These are phyloP conservation scores for Crucibulum cyathiforme DNA, from an alignment of 1,284 basidiomycete species.

Conservation along the genomic window DNA sequence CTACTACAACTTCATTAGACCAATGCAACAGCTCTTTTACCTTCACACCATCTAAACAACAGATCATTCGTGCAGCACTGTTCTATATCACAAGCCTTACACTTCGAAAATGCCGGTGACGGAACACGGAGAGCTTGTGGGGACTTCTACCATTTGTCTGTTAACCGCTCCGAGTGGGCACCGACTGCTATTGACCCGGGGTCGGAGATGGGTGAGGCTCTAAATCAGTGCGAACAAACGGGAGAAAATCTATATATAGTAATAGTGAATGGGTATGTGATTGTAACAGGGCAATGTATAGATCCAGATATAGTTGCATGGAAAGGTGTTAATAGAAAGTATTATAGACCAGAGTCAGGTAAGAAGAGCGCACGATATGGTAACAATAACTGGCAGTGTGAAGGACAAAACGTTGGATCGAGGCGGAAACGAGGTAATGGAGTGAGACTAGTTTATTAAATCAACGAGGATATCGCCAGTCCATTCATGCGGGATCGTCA, in stretches of 20 bases:
- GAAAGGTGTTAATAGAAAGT: constrained; percentile 9
- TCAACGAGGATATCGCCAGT: neutral
- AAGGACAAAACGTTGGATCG: neutral
- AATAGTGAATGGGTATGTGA: constrained; percentile 2
- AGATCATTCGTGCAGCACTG: too few species aligned
- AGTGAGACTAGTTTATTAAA: neutral
- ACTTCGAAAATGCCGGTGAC: neutral
- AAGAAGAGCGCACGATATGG: neutral
- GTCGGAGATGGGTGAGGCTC: too few species aligned
- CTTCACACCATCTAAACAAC: too few species aligned
- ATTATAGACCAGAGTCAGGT: neutral
- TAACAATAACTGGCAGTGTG: neutral
- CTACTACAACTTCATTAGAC: too few species aligned
- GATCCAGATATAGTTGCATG: constrained; percentile 15
- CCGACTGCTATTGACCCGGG: too few species aligned
- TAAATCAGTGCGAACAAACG: too few species aligned
- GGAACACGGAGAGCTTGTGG: too few species aligned
- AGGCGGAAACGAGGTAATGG: neutral
- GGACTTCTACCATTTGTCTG: too few species aligned
- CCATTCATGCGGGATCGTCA: neutral
- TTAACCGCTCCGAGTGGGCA: too few species aligned
- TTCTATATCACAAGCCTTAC: neutral
- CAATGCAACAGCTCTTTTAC: too few species aligned
- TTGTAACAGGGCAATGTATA: constrained; percentile 3
- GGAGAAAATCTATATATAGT: neutral